phyloP scores from a whole-genome alignment of 768 basidiomycete genomes.

The Tulasnella sp. region DNA sequence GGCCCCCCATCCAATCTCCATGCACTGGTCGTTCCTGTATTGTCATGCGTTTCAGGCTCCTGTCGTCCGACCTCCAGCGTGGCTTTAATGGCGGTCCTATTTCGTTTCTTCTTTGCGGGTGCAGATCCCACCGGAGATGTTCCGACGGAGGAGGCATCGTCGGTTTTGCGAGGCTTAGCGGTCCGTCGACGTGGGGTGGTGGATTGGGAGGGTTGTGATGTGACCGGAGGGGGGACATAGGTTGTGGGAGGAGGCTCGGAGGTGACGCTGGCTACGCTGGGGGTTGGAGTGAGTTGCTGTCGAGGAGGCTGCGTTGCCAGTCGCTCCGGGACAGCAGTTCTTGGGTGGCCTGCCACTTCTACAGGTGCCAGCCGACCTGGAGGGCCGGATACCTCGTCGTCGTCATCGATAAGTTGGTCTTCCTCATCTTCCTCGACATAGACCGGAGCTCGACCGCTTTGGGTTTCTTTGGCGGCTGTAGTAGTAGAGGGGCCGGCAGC shows the following conservation, averaged over 20 bases:
- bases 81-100: conserved; percentile 1
- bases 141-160: background rate
- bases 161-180: background rate
- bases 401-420: conserved; percentile 12
- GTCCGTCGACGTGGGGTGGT: background rate
- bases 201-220: conserved; percentile 3
- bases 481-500: background rate
- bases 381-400: conserved; percentile 11
- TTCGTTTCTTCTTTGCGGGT: conserved; percentile 7
- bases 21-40: conserved; percentile 1
- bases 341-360: background rate
- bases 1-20: background rate
- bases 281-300: background rate
- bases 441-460: background rate
- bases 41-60: conserved; percentile 11
- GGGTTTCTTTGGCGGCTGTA: background rate
- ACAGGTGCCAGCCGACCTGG: background rate
- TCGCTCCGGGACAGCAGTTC: background rate
- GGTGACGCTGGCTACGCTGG: background rate
- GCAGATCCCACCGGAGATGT: background rate
- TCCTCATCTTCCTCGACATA: conserved; percentile 17
- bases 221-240: background rate
- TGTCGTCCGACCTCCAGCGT: conserved; percentile 10
- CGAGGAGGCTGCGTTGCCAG: background rate
- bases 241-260: background rate